These are phyloP conservation scores for Trichophyton schoenleinii DNA, from an alignment of 2,329 filamentous ascomycete species.

Conservation along the genomic window DNA sequence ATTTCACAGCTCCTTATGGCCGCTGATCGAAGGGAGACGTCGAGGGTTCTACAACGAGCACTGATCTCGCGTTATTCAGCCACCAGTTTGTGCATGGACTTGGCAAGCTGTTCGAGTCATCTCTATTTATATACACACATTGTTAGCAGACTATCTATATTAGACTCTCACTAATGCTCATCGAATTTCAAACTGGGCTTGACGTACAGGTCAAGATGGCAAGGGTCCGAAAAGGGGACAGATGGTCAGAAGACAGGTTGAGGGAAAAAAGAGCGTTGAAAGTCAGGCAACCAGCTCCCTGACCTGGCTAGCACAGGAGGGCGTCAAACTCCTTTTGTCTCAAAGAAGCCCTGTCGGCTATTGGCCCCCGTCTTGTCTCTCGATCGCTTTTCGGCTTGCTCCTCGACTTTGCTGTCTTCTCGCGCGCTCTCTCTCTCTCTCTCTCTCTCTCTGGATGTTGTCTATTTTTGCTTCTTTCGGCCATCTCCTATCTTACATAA, in stretches of 20 bases:
- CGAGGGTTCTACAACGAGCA: background rate
- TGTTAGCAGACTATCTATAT: background rate
- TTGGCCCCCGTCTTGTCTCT: background rate
- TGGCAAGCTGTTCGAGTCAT: background rate
- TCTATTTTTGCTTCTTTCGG: background rate
- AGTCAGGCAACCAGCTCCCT: background rate
- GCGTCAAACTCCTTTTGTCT: background rate
- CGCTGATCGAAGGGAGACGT: background rate
- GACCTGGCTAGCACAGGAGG: background rate
- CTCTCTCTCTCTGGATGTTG: background rate
- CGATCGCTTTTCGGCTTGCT: background rate
- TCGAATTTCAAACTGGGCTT: constrained; percentile 1
- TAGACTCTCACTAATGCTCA: constrained; percentile 2
- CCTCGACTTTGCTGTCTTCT: background rate
- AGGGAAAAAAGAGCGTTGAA: background rate
- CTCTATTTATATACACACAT: background rate
- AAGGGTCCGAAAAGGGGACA: background rate
- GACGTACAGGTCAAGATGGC: background rate
- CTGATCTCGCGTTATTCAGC: constrained; percentile 1
- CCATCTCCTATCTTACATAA: background rate
- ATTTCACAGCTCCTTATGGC: background rate
- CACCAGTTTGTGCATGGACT: background rate
- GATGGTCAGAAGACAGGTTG: background rate
- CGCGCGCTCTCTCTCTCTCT: no score
- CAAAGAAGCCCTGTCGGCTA: background rate